Conservation (phyloP, 108 stramenopile species). For the Cyclostephanos tholiformis region DNA sequence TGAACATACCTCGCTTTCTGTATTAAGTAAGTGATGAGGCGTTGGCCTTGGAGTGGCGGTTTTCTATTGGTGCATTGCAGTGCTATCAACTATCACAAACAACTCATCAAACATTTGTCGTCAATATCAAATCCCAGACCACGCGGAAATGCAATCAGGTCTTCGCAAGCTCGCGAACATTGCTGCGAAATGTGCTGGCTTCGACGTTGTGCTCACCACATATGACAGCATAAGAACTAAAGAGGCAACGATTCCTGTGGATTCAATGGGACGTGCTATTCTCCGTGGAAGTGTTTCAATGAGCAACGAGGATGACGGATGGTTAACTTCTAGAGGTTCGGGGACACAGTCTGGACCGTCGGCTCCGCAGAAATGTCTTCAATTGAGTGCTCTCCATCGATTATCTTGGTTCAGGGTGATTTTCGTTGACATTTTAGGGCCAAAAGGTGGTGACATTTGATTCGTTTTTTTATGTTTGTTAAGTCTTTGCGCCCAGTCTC, state of each 20-base stretch:
- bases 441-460: conserved; percentile 27
- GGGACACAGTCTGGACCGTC: conserved; percentile 34
- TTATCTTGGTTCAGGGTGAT: conserved; percentile 59
- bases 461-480: neutral
- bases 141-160: conserved; percentile 52
- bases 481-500: neutral
- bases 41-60: no score
- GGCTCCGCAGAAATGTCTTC: conserved; percentile 42
- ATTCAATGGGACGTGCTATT: conserved; percentile 53
- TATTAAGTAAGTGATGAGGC: conserved; percentile 38
- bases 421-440: conserved; percentile 59
- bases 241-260: conserved; percentile 58
- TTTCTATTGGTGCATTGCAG: neutral
- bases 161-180: conserved; percentile 53
- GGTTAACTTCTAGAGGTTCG: conserved; percentile 51
- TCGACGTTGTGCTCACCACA: conserved; percentile 69
- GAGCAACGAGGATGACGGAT: conserved; percentile 46
- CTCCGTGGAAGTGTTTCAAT: conserved; percentile 22
- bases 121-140: conserved; percentile 21
- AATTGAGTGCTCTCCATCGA: conserved; percentile 63
- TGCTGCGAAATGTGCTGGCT: conserved; percentile 54
- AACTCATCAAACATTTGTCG: neutral
- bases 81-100: neutral
- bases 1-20: conserved; percentile 63
- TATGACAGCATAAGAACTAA: conserved; percentile 68